Evolutionary conservation across 2,329 filamentous ascomycete genomes (phyloP).

Genomic region (Metarhizium sp.): DNA sequence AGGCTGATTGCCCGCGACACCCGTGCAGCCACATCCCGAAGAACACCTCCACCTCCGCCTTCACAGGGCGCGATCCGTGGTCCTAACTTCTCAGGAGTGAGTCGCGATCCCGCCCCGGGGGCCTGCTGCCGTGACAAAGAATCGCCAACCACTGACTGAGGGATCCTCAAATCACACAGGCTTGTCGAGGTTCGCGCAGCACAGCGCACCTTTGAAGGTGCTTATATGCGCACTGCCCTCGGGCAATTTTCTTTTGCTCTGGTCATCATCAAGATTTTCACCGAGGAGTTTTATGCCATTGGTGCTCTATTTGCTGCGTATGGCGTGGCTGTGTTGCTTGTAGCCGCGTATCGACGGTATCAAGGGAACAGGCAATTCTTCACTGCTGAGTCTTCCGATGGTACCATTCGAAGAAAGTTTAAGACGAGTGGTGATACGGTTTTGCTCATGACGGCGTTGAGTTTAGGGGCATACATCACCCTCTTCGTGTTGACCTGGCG

Average conservation of each 20-base stretch:
- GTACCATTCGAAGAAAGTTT: constrained; percentile 40
- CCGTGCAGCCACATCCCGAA: constrained; percentile 51
- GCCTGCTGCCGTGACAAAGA: background rate
- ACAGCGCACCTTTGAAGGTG: constrained; percentile 93
- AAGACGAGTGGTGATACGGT: constrained; percentile 57
- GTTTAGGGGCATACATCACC: constrained; percentile 46
- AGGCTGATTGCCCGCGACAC: background rate
- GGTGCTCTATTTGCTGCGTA: constrained; percentile 94
- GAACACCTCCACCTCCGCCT: constrained; percentile 70
- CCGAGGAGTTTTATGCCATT: constrained; percentile 89
- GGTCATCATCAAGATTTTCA: constrained; percentile 88
- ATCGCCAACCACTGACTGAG: background rate
- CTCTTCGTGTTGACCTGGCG: constrained; percentile 47
- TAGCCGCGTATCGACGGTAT: constrained; percentile 76
- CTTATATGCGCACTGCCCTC: constrained; percentile 89
- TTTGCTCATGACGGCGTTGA: constrained; percentile 45
- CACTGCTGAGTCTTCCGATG: constrained; percentile 29
- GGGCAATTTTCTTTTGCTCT: constrained; percentile 93
- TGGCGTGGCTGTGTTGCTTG: constrained; percentile 72
- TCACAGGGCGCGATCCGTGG: constrained; percentile 74
- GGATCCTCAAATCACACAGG: constrained; percentile 22
- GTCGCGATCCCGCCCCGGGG: constrained; percentile 18
- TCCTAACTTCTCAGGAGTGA: constrained; percentile 70
- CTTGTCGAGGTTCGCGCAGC: constrained; percentile 91
- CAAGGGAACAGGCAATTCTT: constrained; percentile 96